Conservation (phyloP, 2,329 filamentous ascomycete genomes). For the Colletotrichum shisoi region DNA sequence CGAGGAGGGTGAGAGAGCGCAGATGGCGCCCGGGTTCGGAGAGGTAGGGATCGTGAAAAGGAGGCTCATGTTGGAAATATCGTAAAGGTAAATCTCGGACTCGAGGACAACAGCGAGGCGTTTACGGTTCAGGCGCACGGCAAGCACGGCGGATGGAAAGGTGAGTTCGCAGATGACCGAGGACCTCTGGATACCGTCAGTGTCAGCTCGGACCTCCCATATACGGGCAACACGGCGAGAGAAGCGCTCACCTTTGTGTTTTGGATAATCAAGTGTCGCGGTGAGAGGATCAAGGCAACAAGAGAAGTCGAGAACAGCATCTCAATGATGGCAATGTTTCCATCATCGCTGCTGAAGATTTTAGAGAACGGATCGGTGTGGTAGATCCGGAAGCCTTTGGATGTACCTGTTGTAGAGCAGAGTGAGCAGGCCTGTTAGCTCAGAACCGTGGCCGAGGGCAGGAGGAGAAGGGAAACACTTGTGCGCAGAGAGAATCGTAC, state of each 20-base stretch:
- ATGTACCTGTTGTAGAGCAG: constrained; percentile 69
- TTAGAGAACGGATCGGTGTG: constrained; percentile 96
- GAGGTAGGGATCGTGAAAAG: constrained; percentile 93
- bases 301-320: constrained; percentile 99
- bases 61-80: constrained; percentile 98
- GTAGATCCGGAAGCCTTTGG: constrained; percentile 94
- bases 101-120: constrained; percentile 92
- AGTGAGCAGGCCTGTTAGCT: constrained; percentile 15
- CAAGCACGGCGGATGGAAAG: constrained; percentile 94
- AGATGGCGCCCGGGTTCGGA: constrained; percentile 89
- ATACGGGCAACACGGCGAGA: neutral
- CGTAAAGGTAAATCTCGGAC: constrained; percentile 96
- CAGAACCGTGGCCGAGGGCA: constrained; percentile 18
- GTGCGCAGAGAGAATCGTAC: constrained; percentile 56
- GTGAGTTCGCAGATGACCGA: constrained; percentile 98
- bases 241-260: constrained; percentile 83
- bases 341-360: constrained; percentile 92
- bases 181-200: constrained; percentile 56
- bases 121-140: constrained; percentile 92
- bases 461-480: neutral
- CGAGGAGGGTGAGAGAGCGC: constrained; percentile 89
- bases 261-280: constrained; percentile 90
- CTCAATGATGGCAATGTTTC: constrained; percentile 94
- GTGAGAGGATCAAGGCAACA: constrained; percentile 90
- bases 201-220: constrained; percentile 38